A percentile compares a stretch with the other conserved stretches of the same genome.
Evolutionary conservation across 1,139 yeast species (phyloP).

Genomic region (Geotrichum histeridarum): DNA sequence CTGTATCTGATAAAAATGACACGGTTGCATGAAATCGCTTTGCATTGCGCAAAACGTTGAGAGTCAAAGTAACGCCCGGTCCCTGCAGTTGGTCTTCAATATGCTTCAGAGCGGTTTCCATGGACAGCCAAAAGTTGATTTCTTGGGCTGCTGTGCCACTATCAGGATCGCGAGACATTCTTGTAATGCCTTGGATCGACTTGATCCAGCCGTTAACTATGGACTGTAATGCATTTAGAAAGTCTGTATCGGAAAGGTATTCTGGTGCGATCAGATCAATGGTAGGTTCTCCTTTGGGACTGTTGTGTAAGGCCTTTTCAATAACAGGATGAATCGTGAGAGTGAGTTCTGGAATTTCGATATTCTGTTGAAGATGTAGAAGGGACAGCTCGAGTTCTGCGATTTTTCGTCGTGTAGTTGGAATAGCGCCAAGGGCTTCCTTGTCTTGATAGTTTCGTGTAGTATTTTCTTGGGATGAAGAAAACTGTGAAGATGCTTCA

Average conservation of each 20-base stretch:
- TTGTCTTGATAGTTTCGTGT: constrained; percentile 18
- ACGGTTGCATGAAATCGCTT: constrained; percentile 77
- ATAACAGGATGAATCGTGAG: constrained; percentile 53
- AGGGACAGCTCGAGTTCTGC: constrained; percentile 65
- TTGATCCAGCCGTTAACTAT: constrained; percentile 70
- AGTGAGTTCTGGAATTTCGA: constrained; percentile 62
- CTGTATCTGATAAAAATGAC: constrained; percentile 67
- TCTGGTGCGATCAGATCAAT: constrained; percentile 37
- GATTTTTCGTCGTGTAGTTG: constrained; percentile 45
- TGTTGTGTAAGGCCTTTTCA: constrained; percentile 37
- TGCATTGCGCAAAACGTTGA: constrained; percentile 60
- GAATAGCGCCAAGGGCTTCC: constrained; percentile 25
- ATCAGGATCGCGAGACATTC: constrained; percentile 46
- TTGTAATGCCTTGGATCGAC: constrained; percentile 55
- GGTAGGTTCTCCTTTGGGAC: constrained; percentile 26
- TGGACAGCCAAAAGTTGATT: constrained; percentile 70
- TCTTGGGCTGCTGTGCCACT: constrained; percentile 67
- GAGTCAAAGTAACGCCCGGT: constrained; percentile 52
- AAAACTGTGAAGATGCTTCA: constrained; percentile 39
- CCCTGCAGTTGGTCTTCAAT: constrained; percentile 56
- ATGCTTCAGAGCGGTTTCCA: constrained; percentile 57
- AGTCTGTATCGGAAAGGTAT: constrained; percentile 46
- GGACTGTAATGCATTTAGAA: constrained; percentile 62
- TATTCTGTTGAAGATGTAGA: constrained; percentile 61
- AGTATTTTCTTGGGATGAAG: constrained; percentile 19